These are phyloP conservation scores for Chalciporus piperatus DNA, from an alignment of 768 basidiomycete genomes.

Conservation along the genomic window DNA sequence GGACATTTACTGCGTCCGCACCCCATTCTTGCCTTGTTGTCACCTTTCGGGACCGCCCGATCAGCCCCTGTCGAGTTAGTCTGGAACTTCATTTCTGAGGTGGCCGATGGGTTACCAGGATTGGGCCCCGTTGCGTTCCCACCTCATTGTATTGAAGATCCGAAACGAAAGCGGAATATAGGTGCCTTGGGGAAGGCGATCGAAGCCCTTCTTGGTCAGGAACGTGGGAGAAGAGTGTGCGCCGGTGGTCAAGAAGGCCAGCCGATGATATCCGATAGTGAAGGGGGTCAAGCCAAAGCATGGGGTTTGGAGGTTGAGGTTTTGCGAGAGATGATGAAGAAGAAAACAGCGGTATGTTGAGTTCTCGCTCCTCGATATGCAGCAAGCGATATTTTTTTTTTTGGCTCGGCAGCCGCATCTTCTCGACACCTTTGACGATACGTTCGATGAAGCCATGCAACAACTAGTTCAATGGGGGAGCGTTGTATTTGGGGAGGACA, in stretches of 20 bases:
- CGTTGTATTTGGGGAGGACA: constrained; percentile 62
- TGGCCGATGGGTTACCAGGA: constrained; percentile 69
- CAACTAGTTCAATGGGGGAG: constrained; percentile 74
- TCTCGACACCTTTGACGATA: constrained; percentile 61
- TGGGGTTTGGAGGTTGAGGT: constrained; percentile 70
- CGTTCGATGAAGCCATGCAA: constrained; percentile 76
- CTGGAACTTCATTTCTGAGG: constrained; percentile 46
- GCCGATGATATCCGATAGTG: constrained; percentile 35
- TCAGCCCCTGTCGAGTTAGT: constrained; percentile 38
- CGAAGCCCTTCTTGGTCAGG: constrained; percentile 58
- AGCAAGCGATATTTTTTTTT: constrained; percentile 20
- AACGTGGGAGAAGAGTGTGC: constrained; percentile 66
- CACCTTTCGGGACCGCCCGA: constrained; percentile 37
- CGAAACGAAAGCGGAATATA: constrained; percentile 67
- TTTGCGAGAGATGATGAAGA: constrained; percentile 55
- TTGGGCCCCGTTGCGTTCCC: constrained; percentile 77
- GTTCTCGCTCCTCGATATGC: constrained; percentile 6
- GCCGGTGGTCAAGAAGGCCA: constrained; percentile 41
- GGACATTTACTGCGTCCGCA: constrained; percentile 68
- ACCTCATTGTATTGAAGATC: constrained; percentile 75
- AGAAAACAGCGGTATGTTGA: constrained; percentile 51
- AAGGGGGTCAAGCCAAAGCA: constrained; percentile 68
- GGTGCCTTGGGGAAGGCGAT: constrained; percentile 73
- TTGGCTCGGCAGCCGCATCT: constrained; percentile 47
- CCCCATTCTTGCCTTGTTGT: constrained; percentile 46